Base-by-base conservation (phyloP, 805 yeast species). In the Candida ulmi region DNA sequence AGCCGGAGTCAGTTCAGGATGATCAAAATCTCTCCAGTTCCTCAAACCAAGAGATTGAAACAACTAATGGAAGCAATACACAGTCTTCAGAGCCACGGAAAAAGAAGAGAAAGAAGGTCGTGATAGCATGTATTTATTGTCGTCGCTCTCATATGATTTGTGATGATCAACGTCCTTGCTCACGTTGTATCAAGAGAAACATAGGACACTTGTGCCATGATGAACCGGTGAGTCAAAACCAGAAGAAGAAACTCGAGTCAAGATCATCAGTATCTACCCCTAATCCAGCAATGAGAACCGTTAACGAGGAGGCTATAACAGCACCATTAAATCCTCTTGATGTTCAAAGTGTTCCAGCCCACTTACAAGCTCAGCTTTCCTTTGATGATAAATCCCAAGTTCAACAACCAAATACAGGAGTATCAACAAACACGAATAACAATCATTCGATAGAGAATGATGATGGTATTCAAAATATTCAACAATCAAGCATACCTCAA, bases 131-230 rank as follows among this genome's bases (percentile, higher is more conserved):
- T 63, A 83, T 90, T 1, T 90, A 85, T 55, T 90, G 97, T 58
- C 75, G 96, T 30, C 68, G 98, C 39, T 86, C 96, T 0, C 98
- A 90, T 59, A 86, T 90, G 90, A 84, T 88, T 24, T 90, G 98
- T 63, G 95, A 88, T 58, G 83, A 80, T 31, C 87, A 52, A 79
- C 71, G 64, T 46, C 81, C 93, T 7, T 86, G 95, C 54, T 74
- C 79, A 37, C 69, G 96, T 32, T 90, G 98, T 61, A 69, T 90
- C 9, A 86, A 84, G 60, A 68, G 97, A 49, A 85, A 85, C 30
- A 91, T 90, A 35, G 90, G 93, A 4, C 95, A 88, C 60, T 62
- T 90, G 24, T 90, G 98, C 54, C 58, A 52, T 33, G 60, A 55
- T 37, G 57, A 55, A 31, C 60, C 60, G 1, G 55, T 52, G 3